These are phyloP conservation scores for Plectosphaerella cucumerina DNA, from an alignment of 2,329 filamentous ascomycete species.

Conservation along the genomic window DNA sequence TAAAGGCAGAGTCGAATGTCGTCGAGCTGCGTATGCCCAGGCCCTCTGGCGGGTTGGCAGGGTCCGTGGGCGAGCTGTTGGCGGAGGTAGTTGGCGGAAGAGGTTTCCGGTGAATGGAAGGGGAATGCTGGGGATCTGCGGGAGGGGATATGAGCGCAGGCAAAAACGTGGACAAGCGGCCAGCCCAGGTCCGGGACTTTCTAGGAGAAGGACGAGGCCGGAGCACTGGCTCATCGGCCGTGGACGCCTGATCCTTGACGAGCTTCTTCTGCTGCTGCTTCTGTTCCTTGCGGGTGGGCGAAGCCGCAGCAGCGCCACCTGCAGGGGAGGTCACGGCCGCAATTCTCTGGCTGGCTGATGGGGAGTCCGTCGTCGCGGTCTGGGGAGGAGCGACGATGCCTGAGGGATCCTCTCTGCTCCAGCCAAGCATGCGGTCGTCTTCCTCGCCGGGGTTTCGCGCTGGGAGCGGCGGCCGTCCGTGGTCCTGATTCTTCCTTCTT, in stretches of 20 bases:
- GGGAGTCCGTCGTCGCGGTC: slow-evolving; percentile 7
- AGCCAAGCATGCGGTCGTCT: too few species aligned
- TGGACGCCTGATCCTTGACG: background rate
- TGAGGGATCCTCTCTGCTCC: too few species aligned
- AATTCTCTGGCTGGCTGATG: background rate
- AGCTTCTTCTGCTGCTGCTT: slow-evolving; percentile 4
- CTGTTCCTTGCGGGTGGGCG: slow-evolving; percentile 3
- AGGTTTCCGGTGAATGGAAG: slow-evolving; percentile 17
- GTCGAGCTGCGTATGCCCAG: background rate
- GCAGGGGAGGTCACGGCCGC: background rate
- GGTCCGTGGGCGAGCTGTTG: slow-evolving; percentile 10
- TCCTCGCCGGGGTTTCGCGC: too few species aligned
- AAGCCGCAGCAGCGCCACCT: background rate
- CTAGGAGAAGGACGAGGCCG: slow-evolving; percentile 11
- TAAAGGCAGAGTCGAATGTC: background rate
- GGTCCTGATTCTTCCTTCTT: too few species aligned
- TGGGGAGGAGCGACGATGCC: slow-evolving; percentile 7
- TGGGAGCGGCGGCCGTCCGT: too few species aligned
- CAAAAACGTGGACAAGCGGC: slow-evolving; percentile 29
- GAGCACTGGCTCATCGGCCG: slow-evolving; percentile 12
- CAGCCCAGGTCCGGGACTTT: slow-evolving; percentile 30
- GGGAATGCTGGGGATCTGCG: slow-evolving; percentile 20
- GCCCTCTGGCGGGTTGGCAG: background rate
- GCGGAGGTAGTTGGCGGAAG: background rate
- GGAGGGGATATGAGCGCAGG: slow-evolving; percentile 31